A percentile compares a stretch with the other conserved stretches of the same genome.
Conservation (phyloP, 2,329 filamentous ascomycete species). For the Colletotrichum costaricense region DNA sequence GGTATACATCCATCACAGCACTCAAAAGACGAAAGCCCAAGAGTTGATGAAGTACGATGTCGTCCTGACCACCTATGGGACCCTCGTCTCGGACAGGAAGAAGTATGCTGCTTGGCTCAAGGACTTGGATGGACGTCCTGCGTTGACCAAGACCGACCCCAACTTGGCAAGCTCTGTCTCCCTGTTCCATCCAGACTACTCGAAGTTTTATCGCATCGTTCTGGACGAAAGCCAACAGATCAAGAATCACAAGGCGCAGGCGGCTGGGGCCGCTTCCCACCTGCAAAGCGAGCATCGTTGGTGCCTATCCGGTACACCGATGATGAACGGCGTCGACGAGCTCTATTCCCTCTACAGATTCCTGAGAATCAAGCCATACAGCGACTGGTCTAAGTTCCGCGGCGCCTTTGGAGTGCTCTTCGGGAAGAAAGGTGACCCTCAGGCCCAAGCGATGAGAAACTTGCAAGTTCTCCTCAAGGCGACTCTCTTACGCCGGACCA, state of each 20-base stretch:
- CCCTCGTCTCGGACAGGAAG: slow-evolving; percentile 74
- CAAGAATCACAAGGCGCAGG: slow-evolving; percentile 77
- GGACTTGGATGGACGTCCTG: slow-evolving; percentile 54
- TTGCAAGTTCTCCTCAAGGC: slow-evolving; percentile 82
- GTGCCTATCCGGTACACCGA: slow-evolving; percentile 84
- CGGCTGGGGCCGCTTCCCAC: slow-evolving; percentile 56
- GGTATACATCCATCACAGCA: slow-evolving; percentile 76
- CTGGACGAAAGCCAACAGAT: slow-evolving; percentile 85
- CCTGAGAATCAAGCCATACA: slow-evolving; percentile 81
- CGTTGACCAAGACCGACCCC: slow-evolving; percentile 50
- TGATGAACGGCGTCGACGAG: slow-evolving; percentile 88
- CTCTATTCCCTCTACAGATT: slow-evolving; percentile 83
- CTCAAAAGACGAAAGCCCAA: slow-evolving; percentile 63
- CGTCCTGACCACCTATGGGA: slow-evolving; percentile 84
- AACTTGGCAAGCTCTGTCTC: slow-evolving; percentile 57
- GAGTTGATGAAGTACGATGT: slow-evolving; percentile 76
- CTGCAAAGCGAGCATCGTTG: slow-evolving; percentile 73
- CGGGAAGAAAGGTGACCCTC: slow-evolving; percentile 58
- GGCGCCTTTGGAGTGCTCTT: slow-evolving; percentile 55
- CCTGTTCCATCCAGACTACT: slow-evolving; percentile 68
- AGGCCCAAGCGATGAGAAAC: slow-evolving; percentile 73
- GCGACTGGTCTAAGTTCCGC: slow-evolving; percentile 71
- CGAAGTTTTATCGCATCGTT: slow-evolving; percentile 76
- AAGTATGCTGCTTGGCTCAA: slow-evolving; percentile 54
- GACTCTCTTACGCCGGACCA: slow-evolving; percentile 85